Base-by-base conservation (phyloP, 345 rosid genomes). In the Linum lewisii region DNA sequence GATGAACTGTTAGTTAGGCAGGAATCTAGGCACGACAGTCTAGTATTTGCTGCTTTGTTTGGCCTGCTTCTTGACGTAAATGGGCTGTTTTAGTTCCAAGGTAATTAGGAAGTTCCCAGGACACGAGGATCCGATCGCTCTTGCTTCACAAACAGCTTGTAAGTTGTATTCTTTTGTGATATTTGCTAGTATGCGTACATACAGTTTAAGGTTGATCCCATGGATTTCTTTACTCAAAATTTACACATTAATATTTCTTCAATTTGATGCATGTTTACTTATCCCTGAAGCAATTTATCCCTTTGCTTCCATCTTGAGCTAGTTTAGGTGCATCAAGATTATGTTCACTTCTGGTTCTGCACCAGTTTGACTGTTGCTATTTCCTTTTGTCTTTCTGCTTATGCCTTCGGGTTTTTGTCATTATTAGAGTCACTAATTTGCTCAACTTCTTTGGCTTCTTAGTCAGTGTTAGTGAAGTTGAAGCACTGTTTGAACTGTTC, bases 381-480 rank as follows among this genome's bases (percentile, higher is more conserved):
- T 34, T 34, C 38, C 10, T 34, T 11, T 6, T 34, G 38, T 34
- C n/a, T 34, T 34, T 6, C 7, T 51, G 54, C 19, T 21, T 51
- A 19, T 64, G 11, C 38, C 25, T 23, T 23, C 20, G 19, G 16
- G 49, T 47, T 54, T 54, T 8, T 11, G 22, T n/a, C n/a, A 15
- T 61, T 0, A 21, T n/a, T 14, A 4, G 18, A 3, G 24, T 37
- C 14, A 6, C 37, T 23, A 14, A 25, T 52, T 16, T 54, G 44
- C 13, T 22, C 11, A 4, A 5, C 34, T 62, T 54, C 66, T 67
- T 64, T 63, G 1, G 24, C 36, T 57, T 14, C 23, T 55, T 97
- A 94, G 99, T 90, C 76, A 87, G 95, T 73, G 97, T 94, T 25
- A 90, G 95, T 77, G 99, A 94, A 82, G 97, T 94, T 72, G 97